These are phyloP conservation scores for Fragilaria radians DNA, from an alignment of 108 stramenopile species.

Conservation along the genomic window DNA sequence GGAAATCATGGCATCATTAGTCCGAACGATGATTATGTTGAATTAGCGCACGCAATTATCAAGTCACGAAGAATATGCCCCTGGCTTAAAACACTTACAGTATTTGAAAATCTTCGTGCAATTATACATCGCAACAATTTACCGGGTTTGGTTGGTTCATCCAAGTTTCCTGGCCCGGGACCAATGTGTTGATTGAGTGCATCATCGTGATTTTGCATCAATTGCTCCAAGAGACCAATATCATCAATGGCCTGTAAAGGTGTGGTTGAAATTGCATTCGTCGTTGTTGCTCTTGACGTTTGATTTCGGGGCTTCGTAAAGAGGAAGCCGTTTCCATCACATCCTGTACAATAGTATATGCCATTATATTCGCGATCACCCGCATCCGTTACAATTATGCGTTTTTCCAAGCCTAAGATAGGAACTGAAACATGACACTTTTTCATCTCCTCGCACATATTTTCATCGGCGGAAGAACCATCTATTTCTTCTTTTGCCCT, in stretches of 20 bases:
- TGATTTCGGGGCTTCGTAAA: slow-evolving; percentile 70
- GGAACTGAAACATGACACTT: slow-evolving; percentile 50
- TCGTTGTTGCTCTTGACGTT: slow-evolving; percentile 2
- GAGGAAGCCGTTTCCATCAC: slow-evolving; percentile 67
- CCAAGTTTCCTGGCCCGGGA: neutral
- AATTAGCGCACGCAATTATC: neutral
- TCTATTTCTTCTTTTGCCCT: slow-evolving; percentile 74
- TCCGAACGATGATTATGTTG: neutral
- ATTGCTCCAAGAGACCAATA: slow-evolving; percentile 9
- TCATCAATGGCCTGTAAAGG: slow-evolving; percentile 6
- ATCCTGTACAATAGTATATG: slow-evolving; percentile 72
- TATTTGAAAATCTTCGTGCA: slow-evolving; percentile 64
- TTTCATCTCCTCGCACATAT: neutral
- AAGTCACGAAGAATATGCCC: neutral
- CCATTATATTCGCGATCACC: slow-evolving; percentile 80
- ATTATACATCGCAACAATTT: slow-evolving; percentile 57
- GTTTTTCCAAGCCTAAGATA: slow-evolving; percentile 41
- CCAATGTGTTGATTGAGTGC: neutral
- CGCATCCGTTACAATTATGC: slow-evolving; percentile 44
- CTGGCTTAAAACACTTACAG: slow-evolving; percentile 25
- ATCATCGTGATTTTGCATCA: neutral
- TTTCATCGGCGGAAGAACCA: slow-evolving; percentile 9
- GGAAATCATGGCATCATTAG: neutral
- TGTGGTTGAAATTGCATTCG: slow-evolving; percentile 2
- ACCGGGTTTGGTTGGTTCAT: neutral